Evolutionary conservation across 805 yeast species (phyloP), one percentile per base, ranked within the genome.

Genomic region (Wickerhamiella azymoides): DNA sequence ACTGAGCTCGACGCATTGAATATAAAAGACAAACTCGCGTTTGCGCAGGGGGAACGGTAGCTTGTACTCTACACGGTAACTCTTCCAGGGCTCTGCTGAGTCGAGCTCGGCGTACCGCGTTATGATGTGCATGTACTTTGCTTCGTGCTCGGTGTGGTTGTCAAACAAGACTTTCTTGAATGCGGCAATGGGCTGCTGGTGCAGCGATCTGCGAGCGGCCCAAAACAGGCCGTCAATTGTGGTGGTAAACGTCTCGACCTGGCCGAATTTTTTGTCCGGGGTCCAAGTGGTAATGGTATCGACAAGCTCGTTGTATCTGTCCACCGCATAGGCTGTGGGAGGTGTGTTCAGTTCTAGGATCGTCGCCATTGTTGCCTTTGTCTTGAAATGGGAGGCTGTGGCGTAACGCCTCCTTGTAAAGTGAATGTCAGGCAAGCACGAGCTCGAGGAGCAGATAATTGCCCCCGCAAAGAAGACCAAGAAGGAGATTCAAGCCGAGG

Each of bases 91-190:
- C 27, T 42, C 35, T 8, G 52, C 50, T 7, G 50, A 49, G 10
- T 52, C 54, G 2, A 64, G 48, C 32, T 43, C 46, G 33, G 54
- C 43, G 40, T 46, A 61, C 11, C 57, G 50, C 16, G 57, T 50
- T 7, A 66, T 49, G 48, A 61, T 51, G 8, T 55, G 56, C 35
- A 65, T 66, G 47, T 66, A 66, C 45, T 65, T 52, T 26, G 59
- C 55, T 50, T 66, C 70, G 42, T 66, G 54, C 39, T 55, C 58
- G 9, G 69, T 65, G 48, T 66, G 70, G 49, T 65, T 51, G 5
- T 58, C 52, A n/a, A 57, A 51, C 7, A 66, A 39, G 6, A 62
- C 59, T 33, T 42, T 44, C 33, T 46, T 47, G 51, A 64, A 56
- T 43, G 49, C 43, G 17, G 55, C 59, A 49, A 56, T 65, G 3